Base-by-base conservation (phyloP, 1,284 basidiomycete genomes). In the Mycena citricolor region DNA sequence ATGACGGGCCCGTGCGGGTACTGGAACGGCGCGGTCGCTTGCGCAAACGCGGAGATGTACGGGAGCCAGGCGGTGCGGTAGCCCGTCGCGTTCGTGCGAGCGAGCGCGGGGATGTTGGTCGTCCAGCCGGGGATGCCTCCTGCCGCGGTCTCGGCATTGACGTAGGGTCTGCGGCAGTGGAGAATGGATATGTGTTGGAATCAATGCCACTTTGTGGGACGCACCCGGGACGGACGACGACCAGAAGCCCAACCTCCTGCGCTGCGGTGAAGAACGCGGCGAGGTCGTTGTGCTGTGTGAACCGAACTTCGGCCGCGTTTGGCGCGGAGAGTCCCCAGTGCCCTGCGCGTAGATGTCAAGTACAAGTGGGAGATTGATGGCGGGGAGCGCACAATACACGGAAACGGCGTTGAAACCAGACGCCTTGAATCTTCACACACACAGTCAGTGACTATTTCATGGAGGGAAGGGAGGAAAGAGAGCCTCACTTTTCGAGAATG, bases 51-150 rank as follows among this genome's bases (percentile, higher is more conserved):
- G 20, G 63, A 47, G 26, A 73, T 65, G 51, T 74, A 77, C 3
- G 71, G 70, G 19, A 58, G 57, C 74, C 74, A 77, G 4, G 73
- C 70, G 12, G 59, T 57, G 20, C 57, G 61, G 44, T 67, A 77
- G 17, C 65, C 65, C 0, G 68, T 69, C 5, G 64, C 60, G 48
- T 76, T 74, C 40, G 67, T 73, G 1, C 76, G 62, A 5, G 69
- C 66, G 13, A 68, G 61, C 11, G 66, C 63, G 6, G 70, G 62
- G 22, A 70, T 57, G 49, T 69, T 69, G 0, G 71, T 69, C 5
- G 68, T 65, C 75, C 76, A 77, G 7, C 69, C 68, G 2, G 75
- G 71, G 46, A 76, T 69, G 0, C 76, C 75, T 11, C 75, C 75
- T 57, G 47, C 63, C 25, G 63, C 63, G 10, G 65, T 67, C 49